Evolutionary conservation across 306 rosid species (phyloP).

Genomic region (Trifolium subterraneum): DNA sequence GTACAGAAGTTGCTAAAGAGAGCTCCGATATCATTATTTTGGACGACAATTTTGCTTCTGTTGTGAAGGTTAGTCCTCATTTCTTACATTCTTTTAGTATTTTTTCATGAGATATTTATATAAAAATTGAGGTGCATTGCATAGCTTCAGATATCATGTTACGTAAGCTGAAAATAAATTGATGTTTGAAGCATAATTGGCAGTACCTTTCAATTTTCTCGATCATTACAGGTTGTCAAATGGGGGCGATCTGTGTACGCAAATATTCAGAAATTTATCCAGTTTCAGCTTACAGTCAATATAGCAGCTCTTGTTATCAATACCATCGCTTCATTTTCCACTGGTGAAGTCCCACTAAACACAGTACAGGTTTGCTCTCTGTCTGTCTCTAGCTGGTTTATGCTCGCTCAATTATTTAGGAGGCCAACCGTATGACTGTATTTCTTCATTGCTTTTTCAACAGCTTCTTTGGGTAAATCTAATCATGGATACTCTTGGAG

Average conservation of each 20-base stretch:
- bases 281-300: conserved; percentile 96
- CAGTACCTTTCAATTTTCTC: conserved; percentile 25
- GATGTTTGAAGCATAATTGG: conserved; percentile 24
- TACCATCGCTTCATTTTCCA: conserved; percentile 83
- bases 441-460: conserved; percentile 32
- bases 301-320: conserved; percentile 92
- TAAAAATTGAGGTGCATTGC: too few species aligned
- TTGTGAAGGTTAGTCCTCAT: conserved; percentile 72
- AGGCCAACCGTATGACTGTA: conserved; percentile 30
- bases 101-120: too few species aligned
- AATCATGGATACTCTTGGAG: conserved; percentile 99
- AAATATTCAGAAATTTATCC: conserved; percentile 97
- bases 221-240: conserved; percentile 75
- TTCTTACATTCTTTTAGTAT: too few species aligned
- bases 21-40: conserved; percentile 89
- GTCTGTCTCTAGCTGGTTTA: conserved; percentile 17
- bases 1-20: conserved; percentile 95
- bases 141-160: conserved; percentile 3
- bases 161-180: conserved; percentile 4
- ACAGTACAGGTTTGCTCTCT: conserved; percentile 85
- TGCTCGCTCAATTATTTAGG: conserved; percentile 24
- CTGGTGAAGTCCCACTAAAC: conserved; percentile 90
- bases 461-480: conserved; percentile 99
- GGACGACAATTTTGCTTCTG: conserved; percentile 90
- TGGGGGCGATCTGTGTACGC: conserved; percentile 98